Conservation (phyloP, 2,329 filamentous ascomycete genomes). For the Penicillium olsonii region DNA sequence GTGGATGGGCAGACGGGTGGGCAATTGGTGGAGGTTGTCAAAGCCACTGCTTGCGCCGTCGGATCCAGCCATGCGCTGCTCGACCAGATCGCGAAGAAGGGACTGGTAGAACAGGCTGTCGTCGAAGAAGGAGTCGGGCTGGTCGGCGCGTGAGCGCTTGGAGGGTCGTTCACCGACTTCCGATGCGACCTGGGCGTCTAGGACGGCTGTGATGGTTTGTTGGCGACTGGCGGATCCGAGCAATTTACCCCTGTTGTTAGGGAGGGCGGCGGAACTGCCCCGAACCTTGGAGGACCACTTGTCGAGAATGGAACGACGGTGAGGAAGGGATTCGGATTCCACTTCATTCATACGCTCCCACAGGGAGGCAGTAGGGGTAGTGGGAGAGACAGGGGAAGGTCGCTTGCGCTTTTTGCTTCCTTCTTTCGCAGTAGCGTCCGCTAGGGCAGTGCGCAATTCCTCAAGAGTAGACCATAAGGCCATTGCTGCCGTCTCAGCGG, state of each 20-base stretch:
- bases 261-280: constrained; percentile 50
- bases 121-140: constrained; percentile 71
- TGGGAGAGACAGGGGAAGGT: constrained; percentile 48
- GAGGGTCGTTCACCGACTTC: constrained; percentile 36
- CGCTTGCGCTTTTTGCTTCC: constrained; percentile 50
- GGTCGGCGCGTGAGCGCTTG: constrained; percentile 33
- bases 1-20: constrained; percentile 40
- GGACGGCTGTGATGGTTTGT: constrained; percentile 51
- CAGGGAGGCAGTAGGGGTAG: constrained; percentile 63
- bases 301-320: constrained; percentile 73
- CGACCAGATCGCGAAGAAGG: constrained; percentile 87
- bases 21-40: constrained; percentile 39
- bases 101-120: constrained; percentile 94
- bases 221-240: constrained; percentile 54
- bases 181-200: constrained; percentile 48
- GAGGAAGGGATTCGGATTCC: constrained; percentile 60
- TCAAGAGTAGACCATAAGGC: constrained; percentile 75
- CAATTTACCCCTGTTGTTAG: constrained; percentile 62
- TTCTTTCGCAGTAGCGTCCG: constrained; percentile 37
- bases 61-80: constrained; percentile 74
- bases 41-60: constrained; percentile 49
- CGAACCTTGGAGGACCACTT: constrained; percentile 88
- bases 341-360: constrained; percentile 71
- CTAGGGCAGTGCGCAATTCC: constrained; percentile 43
- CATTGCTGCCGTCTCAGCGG: constrained; percentile 82